A percentile compares a stretch with the other conserved stretches of the same genome.
Conservation (phyloP, 2,329 filamentous ascomycete genomes). For the Pestalotiopsis sp. region DNA sequence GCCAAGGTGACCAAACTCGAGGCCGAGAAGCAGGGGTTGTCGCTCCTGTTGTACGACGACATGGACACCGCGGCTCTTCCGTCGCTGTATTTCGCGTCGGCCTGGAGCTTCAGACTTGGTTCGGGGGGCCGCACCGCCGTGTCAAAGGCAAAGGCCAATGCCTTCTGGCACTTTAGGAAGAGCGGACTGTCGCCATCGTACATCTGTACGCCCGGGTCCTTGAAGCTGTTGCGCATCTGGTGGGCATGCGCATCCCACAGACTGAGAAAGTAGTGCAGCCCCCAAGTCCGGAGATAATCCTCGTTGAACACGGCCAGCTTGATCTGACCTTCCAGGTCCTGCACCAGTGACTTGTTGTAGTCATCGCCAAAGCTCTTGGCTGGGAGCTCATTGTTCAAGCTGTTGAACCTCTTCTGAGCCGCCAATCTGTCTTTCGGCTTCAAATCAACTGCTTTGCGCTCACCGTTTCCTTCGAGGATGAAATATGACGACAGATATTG, state of each 20-base stretch:
- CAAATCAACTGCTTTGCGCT: conserved; percentile 33
- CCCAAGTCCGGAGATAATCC: conserved; percentile 53
- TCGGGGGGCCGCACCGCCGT: conserved; percentile 42
- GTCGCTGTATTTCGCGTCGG: conserved; percentile 7
- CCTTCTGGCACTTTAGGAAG: conserved; percentile 52
- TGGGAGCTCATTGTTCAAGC: conserved; percentile 35
- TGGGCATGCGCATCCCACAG: conserved; percentile 57
- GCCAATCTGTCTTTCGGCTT: neutral
- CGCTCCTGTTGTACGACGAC: conserved; percentile 43
- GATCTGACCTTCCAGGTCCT: conserved; percentile 57
- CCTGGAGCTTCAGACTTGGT: conserved; percentile 28
- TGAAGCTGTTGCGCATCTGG: conserved; percentile 65
- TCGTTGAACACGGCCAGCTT: conserved; percentile 44
- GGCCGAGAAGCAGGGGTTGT: conserved; percentile 56
- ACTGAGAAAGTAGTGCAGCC: conserved; percentile 59
- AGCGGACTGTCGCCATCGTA: conserved; percentile 55
- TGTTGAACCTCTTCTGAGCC: conserved; percentile 22
- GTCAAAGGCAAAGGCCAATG: conserved; percentile 53
- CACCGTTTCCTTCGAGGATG: conserved; percentile 35
- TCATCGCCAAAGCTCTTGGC: conserved; percentile 37
- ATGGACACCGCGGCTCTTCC: conserved; percentile 33
- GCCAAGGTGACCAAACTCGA: conserved; percentile 49
- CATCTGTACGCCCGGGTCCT: conserved; percentile 58
- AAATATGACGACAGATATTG: conserved; percentile 50
- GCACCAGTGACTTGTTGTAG: conserved; percentile 47